Conservation (phyloP, 805 yeast genomes). For the Yarrowia sp. region DNA sequence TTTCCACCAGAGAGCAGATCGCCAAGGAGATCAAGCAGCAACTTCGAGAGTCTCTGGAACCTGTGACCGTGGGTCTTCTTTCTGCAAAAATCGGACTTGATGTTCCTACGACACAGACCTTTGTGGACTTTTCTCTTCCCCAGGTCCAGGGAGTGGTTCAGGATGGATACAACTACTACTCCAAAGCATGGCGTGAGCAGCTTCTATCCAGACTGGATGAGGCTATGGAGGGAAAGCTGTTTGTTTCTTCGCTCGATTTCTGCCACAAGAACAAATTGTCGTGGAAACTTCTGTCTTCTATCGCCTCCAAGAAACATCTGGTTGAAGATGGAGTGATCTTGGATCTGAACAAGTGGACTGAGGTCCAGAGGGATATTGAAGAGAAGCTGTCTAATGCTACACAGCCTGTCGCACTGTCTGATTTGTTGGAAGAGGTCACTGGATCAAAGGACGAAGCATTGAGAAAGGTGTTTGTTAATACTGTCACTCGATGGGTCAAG, state of each 20-base stretch:
- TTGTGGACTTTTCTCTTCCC: slow-evolving; percentile 25
- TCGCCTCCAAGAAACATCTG: slow-evolving; percentile 12
- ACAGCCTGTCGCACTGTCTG: background rate
- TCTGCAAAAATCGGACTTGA: slow-evolving; percentile 21
- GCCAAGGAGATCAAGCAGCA: slow-evolving; percentile 21
- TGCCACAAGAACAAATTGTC: slow-evolving; percentile 31
- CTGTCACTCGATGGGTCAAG: slow-evolving; percentile 3
- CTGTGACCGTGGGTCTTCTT: slow-evolving; percentile 25
- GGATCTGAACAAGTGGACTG: slow-evolving; percentile 4
- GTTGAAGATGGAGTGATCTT: slow-evolving; percentile 29
- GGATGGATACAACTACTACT: slow-evolving; percentile 29
- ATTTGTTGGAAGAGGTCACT: background rate
- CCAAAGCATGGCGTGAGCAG: slow-evolving; percentile 30
- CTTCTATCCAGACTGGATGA: background rate
- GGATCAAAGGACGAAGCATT: slow-evolving; percentile 17
- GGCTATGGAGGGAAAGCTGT: background rate
- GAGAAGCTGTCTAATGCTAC: background rate
- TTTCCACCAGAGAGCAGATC: slow-evolving; percentile 34
- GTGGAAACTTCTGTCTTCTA: slow-evolving; percentile 15
- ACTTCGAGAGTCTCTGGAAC: slow-evolving; percentile 25
- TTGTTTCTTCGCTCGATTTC: slow-evolving; percentile 19
- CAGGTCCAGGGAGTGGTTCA: slow-evolving; percentile 19
- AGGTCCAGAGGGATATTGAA: background rate
- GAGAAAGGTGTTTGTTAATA: slow-evolving; percentile 1
- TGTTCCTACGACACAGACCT: slow-evolving; percentile 15